phyloP scores from a whole-genome alignment of 2,329 filamentous ascomycete genomes.

The Scortechinia acanthostroma region DNA sequence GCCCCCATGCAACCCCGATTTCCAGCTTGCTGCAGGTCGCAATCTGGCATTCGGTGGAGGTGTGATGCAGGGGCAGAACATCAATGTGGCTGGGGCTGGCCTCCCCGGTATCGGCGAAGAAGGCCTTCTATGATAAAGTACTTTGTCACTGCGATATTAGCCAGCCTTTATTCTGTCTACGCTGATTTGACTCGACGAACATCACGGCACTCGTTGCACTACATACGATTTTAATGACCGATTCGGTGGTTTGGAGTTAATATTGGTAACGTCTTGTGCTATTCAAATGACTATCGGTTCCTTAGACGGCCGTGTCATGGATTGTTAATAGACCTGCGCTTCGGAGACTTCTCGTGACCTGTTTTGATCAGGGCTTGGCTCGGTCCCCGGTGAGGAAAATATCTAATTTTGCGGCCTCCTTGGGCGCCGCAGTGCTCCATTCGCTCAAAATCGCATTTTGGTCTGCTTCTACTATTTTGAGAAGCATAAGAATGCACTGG shows the following conservation, averaged over 20 bases:
- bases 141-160: not conserved
- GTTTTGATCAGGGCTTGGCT: no score
- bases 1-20: constrained; percentile 1
- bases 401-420: no score
- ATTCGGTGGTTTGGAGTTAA: constrained; percentile 17
- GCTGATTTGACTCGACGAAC: not conserved
- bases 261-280: no score
- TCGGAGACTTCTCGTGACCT: no score
- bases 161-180: not conserved
- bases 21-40: constrained; percentile 13
- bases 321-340: no score
- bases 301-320: no score
- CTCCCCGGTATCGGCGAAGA: constrained; percentile 34
- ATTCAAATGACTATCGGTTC: no score
- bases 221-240: constrained; percentile 16
- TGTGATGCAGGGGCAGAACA: constrained; percentile 33
- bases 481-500: no score
- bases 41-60: constrained; percentile 25
- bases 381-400: no score
- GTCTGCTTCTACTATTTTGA: no score
- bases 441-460: no score
- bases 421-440: no score
- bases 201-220: constrained; percentile 11
- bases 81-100: constrained; percentile 35
- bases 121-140: constrained; percentile 23